Conservation (phyloP, 176 grass and related monocot genomes). For the Eremochloa ophiuroides region DNA sequence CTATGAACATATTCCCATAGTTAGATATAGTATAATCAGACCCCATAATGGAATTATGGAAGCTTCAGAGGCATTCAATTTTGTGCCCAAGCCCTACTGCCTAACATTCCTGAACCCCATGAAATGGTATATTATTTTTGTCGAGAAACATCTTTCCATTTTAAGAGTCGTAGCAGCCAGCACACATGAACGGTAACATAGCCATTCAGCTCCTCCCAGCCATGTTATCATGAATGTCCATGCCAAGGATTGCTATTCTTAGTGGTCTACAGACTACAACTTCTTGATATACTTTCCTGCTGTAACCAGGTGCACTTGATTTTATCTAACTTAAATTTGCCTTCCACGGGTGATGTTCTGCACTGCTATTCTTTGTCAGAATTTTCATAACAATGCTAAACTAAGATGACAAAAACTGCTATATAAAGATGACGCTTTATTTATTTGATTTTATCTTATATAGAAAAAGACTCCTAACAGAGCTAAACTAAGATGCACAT, state of each 20-base stretch:
- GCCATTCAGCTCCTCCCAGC: not conserved
- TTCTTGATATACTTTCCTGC: slow-evolving; percentile 2
- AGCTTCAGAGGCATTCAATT: not conserved
- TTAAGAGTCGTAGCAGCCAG: not conserved
- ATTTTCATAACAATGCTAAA: not conserved
- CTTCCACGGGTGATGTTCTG: not conserved
- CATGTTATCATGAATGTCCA: not conserved
- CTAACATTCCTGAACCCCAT: not conserved
- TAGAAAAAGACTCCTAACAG: not conserved
- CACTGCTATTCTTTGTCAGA: not conserved
- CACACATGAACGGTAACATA: not conserved
- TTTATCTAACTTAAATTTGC: not conserved
- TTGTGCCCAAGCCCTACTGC: not conserved
- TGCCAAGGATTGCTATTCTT: not conserved
- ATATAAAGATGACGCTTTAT: not conserved
- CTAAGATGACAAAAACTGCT: not conserved
- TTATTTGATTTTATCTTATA: not conserved
- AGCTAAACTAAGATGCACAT: not conserved
- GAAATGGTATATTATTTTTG: not conserved
- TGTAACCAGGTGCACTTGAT: not conserved
- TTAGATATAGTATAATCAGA: not conserved
- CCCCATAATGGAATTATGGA: not conserved
- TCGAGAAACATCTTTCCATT: not conserved
- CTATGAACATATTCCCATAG: not conserved
- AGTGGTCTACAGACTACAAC: slow-evolving; percentile 9